Percentiles rank a stretch among this genome's conserved stretches.
phyloP scores from a whole-genome alignment of 2,329 filamentous ascomycete genomes.

The Coniochaeta ligniaria region DNA sequence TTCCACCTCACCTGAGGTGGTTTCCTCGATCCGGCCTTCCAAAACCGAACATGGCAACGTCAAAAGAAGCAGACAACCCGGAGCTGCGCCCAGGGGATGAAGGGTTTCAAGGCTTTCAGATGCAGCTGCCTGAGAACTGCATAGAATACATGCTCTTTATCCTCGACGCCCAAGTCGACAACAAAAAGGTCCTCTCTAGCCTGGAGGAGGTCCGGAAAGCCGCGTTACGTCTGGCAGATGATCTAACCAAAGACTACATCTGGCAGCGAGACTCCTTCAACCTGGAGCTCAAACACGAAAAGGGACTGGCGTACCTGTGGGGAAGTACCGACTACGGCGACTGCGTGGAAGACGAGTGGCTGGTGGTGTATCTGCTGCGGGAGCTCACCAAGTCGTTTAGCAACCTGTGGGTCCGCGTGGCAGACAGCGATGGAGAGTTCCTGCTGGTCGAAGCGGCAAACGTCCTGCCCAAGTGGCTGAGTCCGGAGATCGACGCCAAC shows the following conservation, averaged over 20 bases:
- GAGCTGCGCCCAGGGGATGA: conserved; percentile 17
- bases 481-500: conserved; percentile 80
- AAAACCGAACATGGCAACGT: conserved; percentile 7
- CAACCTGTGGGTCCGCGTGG: conserved; percentile 73
- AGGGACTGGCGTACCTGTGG: conserved; percentile 56
- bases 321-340: conserved; percentile 86
- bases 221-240: conserved; percentile 53
- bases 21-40: too few relatives aligned
- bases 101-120: conserved; percentile 21
- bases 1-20: too few relatives aligned
- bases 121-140: conserved; percentile 66
- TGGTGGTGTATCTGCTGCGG: conserved; percentile 82
- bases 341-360: conserved; percentile 95
- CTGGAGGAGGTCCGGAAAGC: conserved; percentile 69
- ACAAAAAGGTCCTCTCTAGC: conserved; percentile 40
- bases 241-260: conserved; percentile 75
- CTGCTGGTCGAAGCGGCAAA: conserved; percentile 90
- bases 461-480: conserved; percentile 81
- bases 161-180: conserved; percentile 50
- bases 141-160: conserved; percentile 80
- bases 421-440: conserved; percentile 91
- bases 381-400: conserved; percentile 69
- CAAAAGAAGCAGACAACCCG: conserved; percentile 8
- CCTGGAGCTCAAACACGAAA: conserved; percentile 55
- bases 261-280: conserved; percentile 85